Base-by-base conservation (phyloP, 805 yeast species). In the Lipomyces yamanashiensis region DNA sequence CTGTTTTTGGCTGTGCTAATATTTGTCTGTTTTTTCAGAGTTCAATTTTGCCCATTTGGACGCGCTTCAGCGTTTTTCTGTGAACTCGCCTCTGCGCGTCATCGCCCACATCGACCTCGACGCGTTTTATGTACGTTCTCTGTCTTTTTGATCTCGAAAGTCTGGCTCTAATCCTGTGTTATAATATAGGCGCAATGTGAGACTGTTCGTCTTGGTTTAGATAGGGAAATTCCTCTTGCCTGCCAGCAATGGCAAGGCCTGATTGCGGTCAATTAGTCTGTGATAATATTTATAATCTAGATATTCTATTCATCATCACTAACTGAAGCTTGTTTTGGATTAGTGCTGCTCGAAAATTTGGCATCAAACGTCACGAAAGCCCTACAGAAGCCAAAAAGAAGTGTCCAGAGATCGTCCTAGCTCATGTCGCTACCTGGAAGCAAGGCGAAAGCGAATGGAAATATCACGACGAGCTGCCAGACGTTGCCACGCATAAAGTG, bases 361-460 rank as follows among this genome's bases (percentile, higher is more conserved):
- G 97, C 0, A 86, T 95, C 21, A 79, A 84, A 15, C 77, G 99
- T 63, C 87, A 91, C 87, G 95, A 89, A 72, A 79, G 84, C 0
- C 74, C 91, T 0, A 82, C 82, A 8, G 81, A 85, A 2, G 97
- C 98, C 0, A 78, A 80, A 63, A 75, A 83, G 62, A 87, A 90
- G 74, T 93, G 98, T 69, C 95, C 96, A 0, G 76, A 81, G 47
- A 74, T 95, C 4, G 81, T 89, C 1, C 82, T 89, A 1, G 92
- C 95, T 1, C 99, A 95, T 74, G 96, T 97, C 0, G 97, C 98
- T 0, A 96, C 93, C 0, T 95, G 90, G 79, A 87, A 85, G 71
- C 89, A 87, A 70, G 98, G 98, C 4, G 92, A 90, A 65, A 82
- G 87, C 33, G 82, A 83, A 54, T 93, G 98, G 98, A 82, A 85